phyloP scores from a whole-genome alignment of 805 yeast species.

The Martiniozyma abietophila region DNA sequence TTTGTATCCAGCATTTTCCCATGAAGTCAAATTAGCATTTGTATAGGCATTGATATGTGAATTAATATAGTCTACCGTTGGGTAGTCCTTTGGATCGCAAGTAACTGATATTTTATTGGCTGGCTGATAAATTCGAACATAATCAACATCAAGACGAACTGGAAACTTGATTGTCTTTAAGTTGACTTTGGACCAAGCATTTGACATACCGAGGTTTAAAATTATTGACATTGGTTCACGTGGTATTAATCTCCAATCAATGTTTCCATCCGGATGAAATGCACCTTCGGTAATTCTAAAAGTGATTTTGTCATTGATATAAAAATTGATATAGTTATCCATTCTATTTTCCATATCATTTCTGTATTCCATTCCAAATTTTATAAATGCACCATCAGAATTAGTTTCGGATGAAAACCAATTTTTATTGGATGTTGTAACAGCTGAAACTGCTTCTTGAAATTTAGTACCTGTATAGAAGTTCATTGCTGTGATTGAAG shows the following conservation, averaged over 20 bases:
- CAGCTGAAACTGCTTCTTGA: constrained; percentile 32
- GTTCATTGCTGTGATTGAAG: constrained; percentile 28
- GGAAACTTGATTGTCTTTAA: constrained; percentile 30
- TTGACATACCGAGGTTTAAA: constrained; percentile 74
- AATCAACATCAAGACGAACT: constrained; percentile 29
- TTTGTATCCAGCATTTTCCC: constrained; percentile 31
- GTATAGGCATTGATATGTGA: constrained; percentile 27
- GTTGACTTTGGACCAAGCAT: constrained; percentile 34
- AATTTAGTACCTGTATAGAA: constrained; percentile 30
- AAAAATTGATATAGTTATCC: constrained; percentile 30
- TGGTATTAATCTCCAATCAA: constrained; percentile 66
- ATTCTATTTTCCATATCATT: constrained; percentile 17
- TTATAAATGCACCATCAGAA: constrained; percentile 22
- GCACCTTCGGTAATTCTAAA: constrained; percentile 27
- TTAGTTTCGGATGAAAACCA: constrained; percentile 29
- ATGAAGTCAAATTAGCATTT: constrained; percentile 29
- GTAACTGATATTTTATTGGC: constrained; percentile 22
- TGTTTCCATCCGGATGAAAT: constrained; percentile 36
- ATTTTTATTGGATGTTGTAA: constrained; percentile 27
- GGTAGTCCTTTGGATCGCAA: constrained; percentile 31
- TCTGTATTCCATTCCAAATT: constrained; percentile 29
- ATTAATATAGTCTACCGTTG: constrained; percentile 30
- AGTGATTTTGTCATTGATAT: constrained; percentile 24
- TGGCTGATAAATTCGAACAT: constrained; percentile 34
- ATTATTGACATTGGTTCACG: constrained; percentile 81